Evolutionary conservation across 306 rosid genomes (phyloP).

Genomic region (Abrus pulchellus): DNA sequence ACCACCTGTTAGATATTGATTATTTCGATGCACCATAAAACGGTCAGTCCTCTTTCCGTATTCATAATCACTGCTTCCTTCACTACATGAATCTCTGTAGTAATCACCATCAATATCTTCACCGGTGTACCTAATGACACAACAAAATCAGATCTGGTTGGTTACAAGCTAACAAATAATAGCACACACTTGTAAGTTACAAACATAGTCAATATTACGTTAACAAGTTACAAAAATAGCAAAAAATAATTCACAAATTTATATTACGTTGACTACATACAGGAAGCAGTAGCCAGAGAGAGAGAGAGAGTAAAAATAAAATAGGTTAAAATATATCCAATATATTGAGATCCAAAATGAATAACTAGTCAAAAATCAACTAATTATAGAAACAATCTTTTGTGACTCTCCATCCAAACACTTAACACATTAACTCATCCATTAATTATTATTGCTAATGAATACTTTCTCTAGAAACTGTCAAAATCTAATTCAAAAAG

Average conservation of each 20-base stretch:
- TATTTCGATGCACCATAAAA: constrained; percentile 40
- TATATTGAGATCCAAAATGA: constrained; percentile 1
- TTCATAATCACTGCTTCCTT: constrained; percentile 73
- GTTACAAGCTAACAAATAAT: constrained; percentile 21
- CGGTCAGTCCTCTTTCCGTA: constrained; percentile 47
- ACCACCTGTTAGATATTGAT: constrained; percentile 51
- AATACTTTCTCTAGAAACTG: constrained; percentile 13
- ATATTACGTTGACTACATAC: background rate
- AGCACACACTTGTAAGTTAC: background rate
- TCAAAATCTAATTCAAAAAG: constrained; percentile 30
- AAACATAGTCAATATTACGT: background rate
- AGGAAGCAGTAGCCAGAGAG: background rate
- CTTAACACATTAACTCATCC: constrained; percentile 21
- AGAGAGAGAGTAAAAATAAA: background rate
- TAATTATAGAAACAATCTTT: constrained; percentile 5
- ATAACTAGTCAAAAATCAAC: background rate
- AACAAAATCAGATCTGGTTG: constrained; percentile 31
- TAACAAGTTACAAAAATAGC: background rate
- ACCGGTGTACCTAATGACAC: constrained; percentile 58
- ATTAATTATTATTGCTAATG: background rate
- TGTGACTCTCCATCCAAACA: background rate
- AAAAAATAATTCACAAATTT: background rate
- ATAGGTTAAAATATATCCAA: background rate
- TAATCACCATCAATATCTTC: constrained; percentile 75
- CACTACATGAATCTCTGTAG: constrained; percentile 51